Conservation (phyloP, 306 rosid genomes). For the Trichosanthes truncata region DNA sequence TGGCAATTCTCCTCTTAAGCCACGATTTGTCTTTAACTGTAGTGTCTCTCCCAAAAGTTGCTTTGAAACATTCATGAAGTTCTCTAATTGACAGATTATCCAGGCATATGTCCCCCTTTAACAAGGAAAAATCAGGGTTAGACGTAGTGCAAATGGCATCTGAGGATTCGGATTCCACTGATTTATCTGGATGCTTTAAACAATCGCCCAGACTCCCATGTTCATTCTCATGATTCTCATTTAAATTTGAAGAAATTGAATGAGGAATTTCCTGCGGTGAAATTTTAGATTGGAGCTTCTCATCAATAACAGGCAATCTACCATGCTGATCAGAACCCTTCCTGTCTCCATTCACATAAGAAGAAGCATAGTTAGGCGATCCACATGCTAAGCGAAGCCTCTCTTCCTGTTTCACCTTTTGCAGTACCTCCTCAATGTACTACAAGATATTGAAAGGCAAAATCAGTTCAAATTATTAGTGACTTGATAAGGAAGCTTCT, state of each 20-base stretch:
- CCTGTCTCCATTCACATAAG: conserved; percentile 29
- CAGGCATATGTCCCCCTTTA: conserved; percentile 69
- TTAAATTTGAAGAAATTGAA: conserved; percentile 29
- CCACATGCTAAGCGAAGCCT: conserved; percentile 42
- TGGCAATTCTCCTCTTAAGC: conserved; percentile 90
- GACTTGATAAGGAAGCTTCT: conserved; percentile 9
- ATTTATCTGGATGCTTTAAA: conserved; percentile 50
- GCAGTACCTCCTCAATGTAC: conserved; percentile 49
- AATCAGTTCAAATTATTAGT: conserved; percentile 29
- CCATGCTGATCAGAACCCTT: conserved; percentile 26
- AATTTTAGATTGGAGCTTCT: conserved; percentile 29
- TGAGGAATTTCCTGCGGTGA: conserved; percentile 43
- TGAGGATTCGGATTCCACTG: conserved; percentile 50
- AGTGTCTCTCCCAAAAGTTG: conserved; percentile 88
- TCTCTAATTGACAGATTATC: conserved; percentile 81
- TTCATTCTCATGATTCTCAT: conserved; percentile 34
- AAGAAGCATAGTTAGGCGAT: conserved; percentile 27
- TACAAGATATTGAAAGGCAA: conserved; percentile 29
- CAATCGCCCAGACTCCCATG: conserved; percentile 40
- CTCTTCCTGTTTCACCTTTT: conserved; percentile 52
- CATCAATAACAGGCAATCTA: conserved; percentile 35
- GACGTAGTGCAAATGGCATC: conserved; percentile 32
- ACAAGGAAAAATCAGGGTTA: conserved; percentile 39
- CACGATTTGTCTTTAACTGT: conserved; percentile 87
- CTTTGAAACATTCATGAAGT: conserved; percentile 79